Evolutionary conservation across 2,329 filamentous ascomycete genomes (phyloP), one percentile per base, ranked within the genome.

Genomic region (Verticillium dahliae): DNA sequence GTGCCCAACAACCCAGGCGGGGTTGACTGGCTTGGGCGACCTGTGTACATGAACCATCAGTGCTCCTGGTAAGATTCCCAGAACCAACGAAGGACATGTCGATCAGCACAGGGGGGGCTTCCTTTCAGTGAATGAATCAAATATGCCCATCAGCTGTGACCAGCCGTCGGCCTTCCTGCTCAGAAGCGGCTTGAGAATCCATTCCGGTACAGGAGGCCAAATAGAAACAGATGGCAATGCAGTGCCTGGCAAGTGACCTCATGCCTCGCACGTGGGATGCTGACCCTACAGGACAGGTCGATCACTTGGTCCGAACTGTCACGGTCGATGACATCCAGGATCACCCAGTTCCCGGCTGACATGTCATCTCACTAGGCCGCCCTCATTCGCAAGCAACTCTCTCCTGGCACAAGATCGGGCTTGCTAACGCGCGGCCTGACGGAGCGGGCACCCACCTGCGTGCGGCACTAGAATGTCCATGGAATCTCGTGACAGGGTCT

Each of bases 51-150:
- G 57, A 37, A 31, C 7, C 22, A 58, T 58, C 57, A 58, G 39
- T 27, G 14, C 50, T 60, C 34, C 18, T 62, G 63, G 58, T 62
- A 38, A 45, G 52, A 33, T 31, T 38, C 35, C 54, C 58, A 60
- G 38, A 60, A 57, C 57, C n/a, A 58, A 58, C 31, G 27, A 57
- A 65, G 60, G 60, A 61, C 62, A 58, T 65, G 62, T 64, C 63
- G 63, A 65, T 64, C 63, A 62, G 60, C 60, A 63, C 63, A 65
- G 52, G 62, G 60, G 50, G 38, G 41, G 38, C 13, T 27, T 37
- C 35, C 35, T 22, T 18, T 10, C 4, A 6, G 7, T 4, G 45
- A 27, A n/a, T 2, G 45, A 5, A 27, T 45, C 18, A n/a, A 15
- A 7, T 18, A 10, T 18, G 6, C 7, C 22, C 39, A n/a, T n/a